Evolutionary conservation across 768 basidiomycete genomes (phyloP), one percentile per base, ranked within the genome.

Genomic region (Lyophyllum atratum): DNA sequence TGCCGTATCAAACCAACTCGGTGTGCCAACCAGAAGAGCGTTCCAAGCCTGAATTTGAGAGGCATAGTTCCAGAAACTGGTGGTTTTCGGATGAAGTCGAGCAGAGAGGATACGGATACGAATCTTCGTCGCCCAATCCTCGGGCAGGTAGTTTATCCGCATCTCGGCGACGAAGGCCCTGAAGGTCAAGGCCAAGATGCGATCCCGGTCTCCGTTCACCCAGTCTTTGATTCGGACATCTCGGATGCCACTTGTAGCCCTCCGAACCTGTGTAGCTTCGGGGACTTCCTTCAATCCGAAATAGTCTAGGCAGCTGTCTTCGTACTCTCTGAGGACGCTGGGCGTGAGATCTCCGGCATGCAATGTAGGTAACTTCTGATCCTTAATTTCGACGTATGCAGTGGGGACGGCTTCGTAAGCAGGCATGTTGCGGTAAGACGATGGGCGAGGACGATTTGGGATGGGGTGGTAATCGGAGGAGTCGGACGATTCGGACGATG

Each of bases 41-140:
- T 70, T 70, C 4, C 52, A 28, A 3, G 39, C 55, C 2, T 59
- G 51, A 3, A 64, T 12, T 5, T 62, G 46, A 4, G 50, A 28
- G 0, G 58, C 57, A 55, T 52, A 71, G n/a, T 62, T 56, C 33
- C 64, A 56, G 40, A 65, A 63, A 31, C 63, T 55, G 2, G 43
- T 52, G 3, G 47, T 40, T 0, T 10, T 31, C 19, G 47, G 19
- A n/a, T 51, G 22, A 17, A 48, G 51, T 4, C 42, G 17, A 21
- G 28, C 11, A 1, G 39, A 14, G 7, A 60, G 33, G 17, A 65
- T 59, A 0, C 56, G 7, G 21, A 17, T 42, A 0, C 44, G 26
- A 26, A 62, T 40, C 2, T 47, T 54, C 0, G 26, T 21, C n/a
- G 65, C 52, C 67, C 66, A 68, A 34, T 67, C 50, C 0, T n/a